phyloP scores from a whole-genome alignment of 371 early-diverging fungal species.

The Mucor sp. region DNA sequence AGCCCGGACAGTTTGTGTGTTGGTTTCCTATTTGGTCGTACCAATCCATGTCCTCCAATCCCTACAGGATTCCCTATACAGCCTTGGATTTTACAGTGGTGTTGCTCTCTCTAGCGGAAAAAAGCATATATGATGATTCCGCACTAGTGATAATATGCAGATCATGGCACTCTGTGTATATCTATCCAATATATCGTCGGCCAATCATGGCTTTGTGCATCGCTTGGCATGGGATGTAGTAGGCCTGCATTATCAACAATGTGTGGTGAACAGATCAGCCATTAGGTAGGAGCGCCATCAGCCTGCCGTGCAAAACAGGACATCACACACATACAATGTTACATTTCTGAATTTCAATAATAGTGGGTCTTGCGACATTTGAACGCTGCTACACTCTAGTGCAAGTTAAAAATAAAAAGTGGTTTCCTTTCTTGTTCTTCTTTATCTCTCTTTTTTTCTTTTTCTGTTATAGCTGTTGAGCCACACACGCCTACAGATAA shows the following conservation, averaged over 20 bases:
- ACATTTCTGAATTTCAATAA: constrained; percentile 4
- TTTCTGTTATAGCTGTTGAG: not conserved
- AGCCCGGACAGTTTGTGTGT: not conserved
- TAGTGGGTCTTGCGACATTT: not conserved
- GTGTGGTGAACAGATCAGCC: too few species aligned
- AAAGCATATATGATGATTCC: too few species aligned
- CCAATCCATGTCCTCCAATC: not conserved
- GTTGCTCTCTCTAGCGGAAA: too few species aligned
- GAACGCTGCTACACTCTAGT: not conserved
- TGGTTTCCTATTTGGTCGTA: not conserved
- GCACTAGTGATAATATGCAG: not conserved
- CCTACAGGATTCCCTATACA: too few species aligned
- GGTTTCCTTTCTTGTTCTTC: not conserved
- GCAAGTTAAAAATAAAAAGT: not conserved
- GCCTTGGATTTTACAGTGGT: too few species aligned
- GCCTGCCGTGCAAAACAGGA: not conserved
- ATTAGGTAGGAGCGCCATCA: too few species aligned
- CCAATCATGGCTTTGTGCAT: not conserved
- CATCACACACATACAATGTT: not conserved
- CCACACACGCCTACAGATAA: not conserved
- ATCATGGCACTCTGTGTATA: not conserved
- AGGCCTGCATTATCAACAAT: not conserved
- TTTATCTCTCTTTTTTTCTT: not conserved
- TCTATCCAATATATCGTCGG: not conserved
- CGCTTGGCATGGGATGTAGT: not conserved